Evolutionary conservation across 495 filamentous ascomycete species (phyloP).

Genomic region (Bombardia bombarda): DNA sequence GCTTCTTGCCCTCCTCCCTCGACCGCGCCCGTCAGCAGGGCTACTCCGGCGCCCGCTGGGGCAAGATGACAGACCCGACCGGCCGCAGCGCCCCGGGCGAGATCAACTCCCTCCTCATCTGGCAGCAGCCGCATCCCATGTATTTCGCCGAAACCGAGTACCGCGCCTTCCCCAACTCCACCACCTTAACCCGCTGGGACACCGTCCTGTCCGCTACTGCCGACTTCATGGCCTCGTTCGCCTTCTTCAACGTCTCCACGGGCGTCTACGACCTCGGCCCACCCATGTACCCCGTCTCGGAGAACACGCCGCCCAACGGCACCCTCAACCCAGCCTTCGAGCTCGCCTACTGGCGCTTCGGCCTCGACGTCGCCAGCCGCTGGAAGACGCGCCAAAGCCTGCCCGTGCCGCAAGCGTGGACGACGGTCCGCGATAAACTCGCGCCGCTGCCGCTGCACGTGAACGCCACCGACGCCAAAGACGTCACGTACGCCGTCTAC

Average conservation of each 20-base stretch:
- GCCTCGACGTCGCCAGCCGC: slow-evolving; percentile 31
- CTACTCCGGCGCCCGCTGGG: slow-evolving; percentile 46
- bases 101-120: slow-evolving; percentile 47
- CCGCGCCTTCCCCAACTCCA: slow-evolving; percentile 26
- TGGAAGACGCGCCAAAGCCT: slow-evolving; percentile 34
- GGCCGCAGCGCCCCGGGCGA: slow-evolving; percentile 48
- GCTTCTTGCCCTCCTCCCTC: slow-evolving; percentile 37
- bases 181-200: slow-evolving; percentile 40
- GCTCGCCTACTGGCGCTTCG: slow-evolving; percentile 46
- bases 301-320: slow-evolving; percentile 42
- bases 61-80: slow-evolving; percentile 52
- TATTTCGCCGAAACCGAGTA: slow-evolving; percentile 47
- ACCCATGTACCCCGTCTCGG: slow-evolving; percentile 45
- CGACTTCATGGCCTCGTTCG: slow-evolving; percentile 45
- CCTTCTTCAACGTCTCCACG: slow-evolving; percentile 38
- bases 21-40: slow-evolving; percentile 40
- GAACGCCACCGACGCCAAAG: too few relatives aligned
- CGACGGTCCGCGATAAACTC: slow-evolving; percentile 32
- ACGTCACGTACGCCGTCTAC: slow-evolving; percentile 40
- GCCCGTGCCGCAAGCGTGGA: slow-evolving; percentile 30
- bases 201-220: slow-evolving; percentile 32
- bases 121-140: slow-evolving; percentile 49
- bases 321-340: slow-evolving; percentile 46
- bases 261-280: slow-evolving; percentile 41
- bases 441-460: slow-evolving; percentile 38